phyloP scores from a whole-genome alignment of 2,329 filamentous ascomycete genomes.

The Thermoascus crustaceus region DNA sequence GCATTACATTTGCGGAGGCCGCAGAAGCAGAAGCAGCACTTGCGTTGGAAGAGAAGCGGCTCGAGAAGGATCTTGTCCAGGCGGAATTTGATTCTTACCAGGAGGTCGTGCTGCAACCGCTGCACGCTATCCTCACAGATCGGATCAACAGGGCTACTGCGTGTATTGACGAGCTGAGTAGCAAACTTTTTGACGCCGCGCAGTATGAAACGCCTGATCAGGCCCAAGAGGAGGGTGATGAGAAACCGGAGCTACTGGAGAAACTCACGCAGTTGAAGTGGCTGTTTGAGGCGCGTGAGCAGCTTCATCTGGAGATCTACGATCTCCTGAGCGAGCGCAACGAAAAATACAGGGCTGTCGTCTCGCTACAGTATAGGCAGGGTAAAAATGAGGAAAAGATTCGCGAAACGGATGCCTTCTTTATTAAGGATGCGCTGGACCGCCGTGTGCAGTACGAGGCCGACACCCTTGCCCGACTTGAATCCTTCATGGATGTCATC shows the following conservation, averaged over 20 bases:
- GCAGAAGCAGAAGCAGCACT: constrained; percentile 72
- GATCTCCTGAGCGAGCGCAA: constrained; percentile 79
- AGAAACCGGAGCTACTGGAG: constrained; percentile 86
- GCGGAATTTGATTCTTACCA: constrained; percentile 80
- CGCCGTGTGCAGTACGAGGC: constrained; percentile 63
- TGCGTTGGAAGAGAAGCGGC: constrained; percentile 59
- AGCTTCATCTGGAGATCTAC: constrained; percentile 74
- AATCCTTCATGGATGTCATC: constrained; percentile 69
- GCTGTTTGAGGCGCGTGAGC: constrained; percentile 92
- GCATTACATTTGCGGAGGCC: constrained; percentile 74
- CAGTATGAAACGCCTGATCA: constrained; percentile 65
- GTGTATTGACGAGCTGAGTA: constrained; percentile 68
- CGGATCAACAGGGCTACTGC: constrained; percentile 66
- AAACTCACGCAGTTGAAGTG: constrained; percentile 93
- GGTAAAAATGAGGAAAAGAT: constrained; percentile 69
- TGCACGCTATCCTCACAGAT: constrained; percentile 70
- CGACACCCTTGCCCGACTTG: constrained; percentile 63
- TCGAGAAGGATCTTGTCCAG: constrained; percentile 65
- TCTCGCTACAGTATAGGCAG: constrained; percentile 72
- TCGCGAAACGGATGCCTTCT: constrained; percentile 71
- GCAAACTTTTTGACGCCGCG: constrained; percentile 63
- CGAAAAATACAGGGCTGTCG: constrained; percentile 74
- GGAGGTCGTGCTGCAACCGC: constrained; percentile 68
- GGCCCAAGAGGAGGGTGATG: constrained; percentile 89
- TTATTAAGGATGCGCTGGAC: constrained; percentile 66